Evolutionary conservation across 2,329 filamentous ascomycete species (phyloP).

Genomic region (Sarocladium oryzae): DNA sequence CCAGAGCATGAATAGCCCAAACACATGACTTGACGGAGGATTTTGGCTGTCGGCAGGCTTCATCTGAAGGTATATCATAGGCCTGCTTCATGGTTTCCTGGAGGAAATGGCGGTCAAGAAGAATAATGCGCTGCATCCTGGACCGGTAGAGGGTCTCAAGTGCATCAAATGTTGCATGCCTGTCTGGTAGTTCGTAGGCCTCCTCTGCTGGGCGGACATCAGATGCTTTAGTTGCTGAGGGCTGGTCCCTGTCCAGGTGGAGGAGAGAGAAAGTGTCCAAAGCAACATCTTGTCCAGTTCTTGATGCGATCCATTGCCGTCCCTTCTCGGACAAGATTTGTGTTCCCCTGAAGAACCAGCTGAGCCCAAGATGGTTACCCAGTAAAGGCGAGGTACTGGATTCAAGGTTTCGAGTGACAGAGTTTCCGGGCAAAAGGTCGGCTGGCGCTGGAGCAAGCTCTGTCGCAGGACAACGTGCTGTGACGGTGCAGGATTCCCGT

Average conservation of each 20-base stretch:
- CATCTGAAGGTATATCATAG: slow-evolving; percentile 25
- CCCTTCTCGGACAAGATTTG: not conserved
- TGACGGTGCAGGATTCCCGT: not conserved
- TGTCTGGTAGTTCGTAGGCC: no score
- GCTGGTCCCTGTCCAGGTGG: slow-evolving; percentile 26
- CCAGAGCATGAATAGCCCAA: slow-evolving; percentile 31
- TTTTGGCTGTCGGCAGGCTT: slow-evolving; percentile 11
- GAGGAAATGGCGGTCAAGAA: no score
- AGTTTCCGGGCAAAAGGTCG: no score
- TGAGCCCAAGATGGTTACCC: not conserved
- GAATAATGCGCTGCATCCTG: no score
- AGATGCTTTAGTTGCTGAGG: not conserved
- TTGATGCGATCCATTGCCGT: not conserved
- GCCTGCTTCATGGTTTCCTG: slow-evolving; percentile 36
- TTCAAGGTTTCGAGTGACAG: not conserved
- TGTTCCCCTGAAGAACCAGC: not conserved
- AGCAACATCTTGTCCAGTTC: not conserved
- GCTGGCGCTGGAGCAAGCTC: no score
- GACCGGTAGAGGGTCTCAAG: no score
- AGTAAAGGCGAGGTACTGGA: not conserved
- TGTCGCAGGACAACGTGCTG: no score
- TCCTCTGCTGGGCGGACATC: no score
- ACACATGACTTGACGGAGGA: slow-evolving; percentile 39
- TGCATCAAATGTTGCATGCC: no score
- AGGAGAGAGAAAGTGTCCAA: not conserved